Evolutionary conservation across 345 rosid species (phyloP).

Genomic region (Camelina sativa): DNA sequence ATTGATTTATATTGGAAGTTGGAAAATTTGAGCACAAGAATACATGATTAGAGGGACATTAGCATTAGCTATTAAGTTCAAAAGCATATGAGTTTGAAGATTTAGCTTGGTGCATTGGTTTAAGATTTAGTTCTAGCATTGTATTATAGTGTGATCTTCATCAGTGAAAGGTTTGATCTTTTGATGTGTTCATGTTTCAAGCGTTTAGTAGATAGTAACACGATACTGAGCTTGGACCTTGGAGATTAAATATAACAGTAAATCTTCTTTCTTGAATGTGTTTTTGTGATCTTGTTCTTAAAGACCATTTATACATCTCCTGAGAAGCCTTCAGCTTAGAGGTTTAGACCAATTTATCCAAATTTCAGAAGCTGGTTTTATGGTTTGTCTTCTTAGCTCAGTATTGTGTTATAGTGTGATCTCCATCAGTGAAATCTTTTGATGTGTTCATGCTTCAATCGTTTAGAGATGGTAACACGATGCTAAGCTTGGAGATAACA

Average conservation of each 20-base stretch:
- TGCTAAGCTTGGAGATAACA: too few species aligned
- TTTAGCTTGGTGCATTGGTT: background rate
- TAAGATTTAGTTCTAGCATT: background rate
- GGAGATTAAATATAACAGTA: background rate
- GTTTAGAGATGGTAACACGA: too few species aligned
- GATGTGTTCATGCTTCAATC: too few species aligned
- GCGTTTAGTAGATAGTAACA: background rate
- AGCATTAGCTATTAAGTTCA: background rate
- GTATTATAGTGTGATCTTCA: background rate
- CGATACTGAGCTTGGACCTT: background rate
- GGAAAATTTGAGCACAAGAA: too few species aligned
- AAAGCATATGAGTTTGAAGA: conserved; percentile 18
- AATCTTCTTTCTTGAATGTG: background rate
- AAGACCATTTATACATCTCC: background rate
- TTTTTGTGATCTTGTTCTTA: background rate
- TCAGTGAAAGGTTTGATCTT: conserved; percentile 1
- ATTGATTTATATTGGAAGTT: background rate
- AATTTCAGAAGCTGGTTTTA: background rate
- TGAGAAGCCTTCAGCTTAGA: conserved; percentile 10
- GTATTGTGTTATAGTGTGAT: conserved; percentile 6
- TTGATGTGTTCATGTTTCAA: conserved; percentile 6
- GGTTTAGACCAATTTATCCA: conserved; percentile 5
- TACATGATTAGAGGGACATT: background rate
- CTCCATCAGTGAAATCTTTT: conserved; percentile 1
- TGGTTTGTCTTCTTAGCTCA: background rate